These are phyloP conservation scores for Stephanodiscus minutulus DNA, from an alignment of 108 stramenopile genomes.

Conservation along the genomic window DNA sequence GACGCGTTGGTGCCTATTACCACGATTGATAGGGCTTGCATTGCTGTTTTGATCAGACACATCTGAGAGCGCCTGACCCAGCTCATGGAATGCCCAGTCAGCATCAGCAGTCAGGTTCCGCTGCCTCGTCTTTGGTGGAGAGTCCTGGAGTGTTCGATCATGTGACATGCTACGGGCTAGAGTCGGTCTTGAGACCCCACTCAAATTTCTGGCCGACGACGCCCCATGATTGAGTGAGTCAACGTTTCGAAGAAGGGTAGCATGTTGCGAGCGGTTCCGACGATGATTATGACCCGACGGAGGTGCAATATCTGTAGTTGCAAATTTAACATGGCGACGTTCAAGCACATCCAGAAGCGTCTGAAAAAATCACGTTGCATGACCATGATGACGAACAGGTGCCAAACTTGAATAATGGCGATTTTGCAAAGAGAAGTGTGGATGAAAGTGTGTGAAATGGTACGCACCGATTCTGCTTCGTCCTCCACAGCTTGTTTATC, in stretches of 20 bases:
- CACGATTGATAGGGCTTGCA: neutral
- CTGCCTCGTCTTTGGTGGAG: neutral
- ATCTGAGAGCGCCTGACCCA: constrained; percentile 2
- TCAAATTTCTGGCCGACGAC: neutral
- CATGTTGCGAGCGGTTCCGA: constrained; percentile 8
- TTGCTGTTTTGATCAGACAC: neutral
- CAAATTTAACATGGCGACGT: constrained; percentile 41
- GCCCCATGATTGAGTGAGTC: too few relatives aligned
- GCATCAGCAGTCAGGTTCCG: neutral
- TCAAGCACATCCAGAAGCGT: constrained; percentile 45
- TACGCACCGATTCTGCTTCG: constrained; percentile 42
- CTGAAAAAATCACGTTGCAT: constrained; percentile 10
- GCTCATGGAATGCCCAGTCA: constrained; percentile 6
- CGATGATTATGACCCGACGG: constrained; percentile 14
- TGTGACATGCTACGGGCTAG: neutral
- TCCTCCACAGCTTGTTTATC: constrained; percentile 39
- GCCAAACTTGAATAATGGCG: neutral
- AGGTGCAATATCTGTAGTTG: neutral
- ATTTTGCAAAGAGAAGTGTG: neutral
- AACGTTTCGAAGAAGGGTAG: neutral
- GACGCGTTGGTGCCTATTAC: constrained; percentile 1
- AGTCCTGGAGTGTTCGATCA: neutral
- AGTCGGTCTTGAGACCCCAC: neutral
- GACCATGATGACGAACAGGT: neutral
- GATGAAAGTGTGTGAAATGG: neutral